Evolutionary conservation across 2,329 filamentous ascomycete species (phyloP).

Genomic region (Penicillium sp.): DNA sequence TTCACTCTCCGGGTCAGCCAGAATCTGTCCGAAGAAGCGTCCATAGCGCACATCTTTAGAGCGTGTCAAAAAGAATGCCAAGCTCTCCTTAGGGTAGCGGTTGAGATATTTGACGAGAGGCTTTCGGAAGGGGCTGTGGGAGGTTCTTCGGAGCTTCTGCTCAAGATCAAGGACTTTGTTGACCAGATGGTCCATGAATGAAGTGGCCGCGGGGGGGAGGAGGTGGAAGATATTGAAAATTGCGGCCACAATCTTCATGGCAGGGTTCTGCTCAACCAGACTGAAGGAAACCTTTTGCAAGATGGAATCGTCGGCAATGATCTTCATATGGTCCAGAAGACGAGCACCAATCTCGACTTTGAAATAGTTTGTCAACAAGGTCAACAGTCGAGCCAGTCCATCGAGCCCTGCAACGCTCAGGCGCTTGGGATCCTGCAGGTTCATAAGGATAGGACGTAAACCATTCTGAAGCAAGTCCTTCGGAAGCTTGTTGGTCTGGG

Average conservation of each 20-base stretch:
- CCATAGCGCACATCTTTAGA: constrained; percentile 84
- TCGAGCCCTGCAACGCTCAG: constrained; percentile 85
- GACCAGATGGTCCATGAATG: constrained; percentile 85
- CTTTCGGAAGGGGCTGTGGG: constrained; percentile 83
- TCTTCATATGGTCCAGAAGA: constrained; percentile 88
- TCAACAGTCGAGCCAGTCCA: constrained; percentile 81
- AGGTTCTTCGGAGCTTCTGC: constrained; percentile 74
- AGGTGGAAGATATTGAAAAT: constrained; percentile 97
- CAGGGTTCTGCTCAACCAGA: constrained; percentile 83
- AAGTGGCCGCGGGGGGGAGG: constrained; percentile 81
- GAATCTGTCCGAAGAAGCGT: constrained; percentile 81
- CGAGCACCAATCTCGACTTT: constrained; percentile 95
- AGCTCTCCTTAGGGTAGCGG: constrained; percentile 83
- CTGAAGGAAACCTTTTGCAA: constrained; percentile 91
- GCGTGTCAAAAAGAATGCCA: constrained; percentile 71
- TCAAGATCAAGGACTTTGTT: constrained; percentile 88
- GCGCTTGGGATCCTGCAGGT: constrained; percentile 87
- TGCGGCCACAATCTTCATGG: constrained; percentile 91
- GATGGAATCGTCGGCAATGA: constrained; percentile 73
- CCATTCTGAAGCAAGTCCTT: constrained; percentile 95
- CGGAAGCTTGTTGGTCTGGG: constrained; percentile 83
- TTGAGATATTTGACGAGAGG: constrained; percentile 92
- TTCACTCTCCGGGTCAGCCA: constrained; percentile 69
- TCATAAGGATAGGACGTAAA: constrained; percentile 89
- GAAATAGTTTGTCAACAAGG: constrained; percentile 94